A percentile compares a stretch with the other conserved stretches of the same genome.
phyloP scores from a whole-genome alignment of 768 basidiomycete species.

The Pleurotus pulmonarius region DNA sequence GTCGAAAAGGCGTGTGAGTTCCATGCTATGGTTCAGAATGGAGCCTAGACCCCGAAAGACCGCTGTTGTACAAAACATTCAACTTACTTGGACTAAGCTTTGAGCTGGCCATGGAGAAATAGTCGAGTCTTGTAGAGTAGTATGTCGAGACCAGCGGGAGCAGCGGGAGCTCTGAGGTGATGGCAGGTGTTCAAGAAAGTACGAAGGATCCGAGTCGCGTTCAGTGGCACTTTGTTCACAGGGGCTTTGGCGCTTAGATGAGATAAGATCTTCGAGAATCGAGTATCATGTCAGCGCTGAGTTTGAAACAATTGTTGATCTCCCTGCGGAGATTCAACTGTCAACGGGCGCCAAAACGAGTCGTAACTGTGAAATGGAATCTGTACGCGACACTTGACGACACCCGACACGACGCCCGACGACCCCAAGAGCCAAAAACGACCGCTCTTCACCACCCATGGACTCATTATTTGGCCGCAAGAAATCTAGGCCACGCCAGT shows the following conservation, averaged over 20 bases:
- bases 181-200: neutral
- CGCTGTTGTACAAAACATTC: neutral
- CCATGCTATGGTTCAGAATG: neutral
- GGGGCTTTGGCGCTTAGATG: no score
- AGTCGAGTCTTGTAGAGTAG: neutral
- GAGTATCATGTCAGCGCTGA: no score
- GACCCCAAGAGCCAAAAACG: neutral
- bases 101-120: neutral
- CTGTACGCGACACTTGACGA: conserved; percentile 3
- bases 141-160: neutral
- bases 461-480: conserved; percentile 65
- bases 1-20: neutral
- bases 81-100: neutral
- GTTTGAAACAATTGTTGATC: no score
- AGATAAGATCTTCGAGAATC: no score
- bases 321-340: no score
- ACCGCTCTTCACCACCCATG: conserved; percentile 34
- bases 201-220: no score
- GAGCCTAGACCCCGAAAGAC: neutral
- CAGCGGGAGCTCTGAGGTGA: neutral
- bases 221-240: no score
- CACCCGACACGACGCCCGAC: neutral
- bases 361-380: no score
- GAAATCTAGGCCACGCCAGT: conserved; percentile 56
- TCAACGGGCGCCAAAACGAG: no score